phyloP scores from a whole-genome alignment of 2,329 filamentous ascomycete genomes.

The Ophiostoma populinum region DNA sequence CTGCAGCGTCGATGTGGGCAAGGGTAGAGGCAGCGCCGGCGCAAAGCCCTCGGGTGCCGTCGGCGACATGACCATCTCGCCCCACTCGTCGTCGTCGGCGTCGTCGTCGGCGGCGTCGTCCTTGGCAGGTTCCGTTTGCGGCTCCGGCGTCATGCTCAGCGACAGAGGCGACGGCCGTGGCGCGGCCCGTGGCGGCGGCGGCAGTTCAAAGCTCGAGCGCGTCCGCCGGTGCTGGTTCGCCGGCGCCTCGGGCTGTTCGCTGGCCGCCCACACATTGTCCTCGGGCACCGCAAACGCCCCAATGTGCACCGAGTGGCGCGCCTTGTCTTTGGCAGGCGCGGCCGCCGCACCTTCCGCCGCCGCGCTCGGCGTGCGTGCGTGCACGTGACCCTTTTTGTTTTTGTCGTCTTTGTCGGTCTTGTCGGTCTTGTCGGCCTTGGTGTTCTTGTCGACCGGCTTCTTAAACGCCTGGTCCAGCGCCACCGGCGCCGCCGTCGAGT shows the following conservation, averaged over 20 bases:
- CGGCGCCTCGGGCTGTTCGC: background rate
- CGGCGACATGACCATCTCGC: conserved; percentile 37
- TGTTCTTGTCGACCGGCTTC: conserved; percentile 14
- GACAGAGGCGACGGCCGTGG: background rate
- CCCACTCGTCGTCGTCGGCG: conserved; percentile 40
- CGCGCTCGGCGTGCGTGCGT: background rate
- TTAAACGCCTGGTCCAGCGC: conserved; percentile 29
- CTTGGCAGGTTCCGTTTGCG: background rate
- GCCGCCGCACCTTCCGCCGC: background rate
- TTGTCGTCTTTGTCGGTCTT: background rate
- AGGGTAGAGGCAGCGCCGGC: background rate
- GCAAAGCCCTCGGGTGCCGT: background rate
- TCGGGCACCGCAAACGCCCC: background rate
- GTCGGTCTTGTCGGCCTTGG: conserved; percentile 3
- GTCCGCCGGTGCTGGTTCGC: background rate
- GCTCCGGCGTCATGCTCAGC: background rate
- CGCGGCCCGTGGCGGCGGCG: background rate
- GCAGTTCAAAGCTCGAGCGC: background rate
- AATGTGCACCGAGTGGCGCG: conserved; percentile 1
- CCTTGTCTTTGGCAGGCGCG: background rate
- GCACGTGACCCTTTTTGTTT: background rate
- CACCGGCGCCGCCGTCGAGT: conserved; percentile 32
- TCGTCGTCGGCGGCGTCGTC: conserved; percentile 10
- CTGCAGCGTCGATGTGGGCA: background rate
- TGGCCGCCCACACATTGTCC: background rate